phyloP scores from a whole-genome alignment of 2,329 filamentous ascomycete species.

The Trichoderma gracile region DNA sequence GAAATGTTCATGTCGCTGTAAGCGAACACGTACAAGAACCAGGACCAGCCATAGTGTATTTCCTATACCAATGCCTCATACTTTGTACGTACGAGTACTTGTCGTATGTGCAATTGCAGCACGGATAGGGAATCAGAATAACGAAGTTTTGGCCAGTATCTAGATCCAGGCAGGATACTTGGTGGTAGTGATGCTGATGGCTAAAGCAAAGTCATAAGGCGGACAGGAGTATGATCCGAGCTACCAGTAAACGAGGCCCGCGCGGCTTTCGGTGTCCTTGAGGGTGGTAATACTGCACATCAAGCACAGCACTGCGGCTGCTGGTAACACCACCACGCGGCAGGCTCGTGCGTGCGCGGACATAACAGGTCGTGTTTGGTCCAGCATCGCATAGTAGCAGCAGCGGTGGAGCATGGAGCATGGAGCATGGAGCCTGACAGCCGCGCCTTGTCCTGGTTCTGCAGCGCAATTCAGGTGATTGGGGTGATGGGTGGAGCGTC shows the following conservation, averaged over 20 bases:
- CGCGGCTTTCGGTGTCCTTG: background rate
- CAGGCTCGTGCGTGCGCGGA: too few species aligned
- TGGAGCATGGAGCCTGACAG: conserved; percentile 1
- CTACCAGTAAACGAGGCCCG: conserved; percentile 1
- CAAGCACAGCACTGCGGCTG: too few species aligned
- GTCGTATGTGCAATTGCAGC: background rate
- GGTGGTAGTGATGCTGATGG: background rate
- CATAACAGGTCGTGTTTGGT: background rate
- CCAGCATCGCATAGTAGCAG: background rate
- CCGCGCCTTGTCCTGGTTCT: background rate
- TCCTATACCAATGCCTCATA: background rate
- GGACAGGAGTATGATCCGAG: background rate
- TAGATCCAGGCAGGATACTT: too few species aligned
- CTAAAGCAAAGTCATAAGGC: background rate
- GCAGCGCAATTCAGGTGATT: conserved; percentile 1
- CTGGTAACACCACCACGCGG: too few species aligned
- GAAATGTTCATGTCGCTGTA: background rate
- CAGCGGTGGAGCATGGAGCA: background rate
- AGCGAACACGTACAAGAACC: background rate
- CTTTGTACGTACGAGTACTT: background rate
- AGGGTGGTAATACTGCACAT: background rate
- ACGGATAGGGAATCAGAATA: too few species aligned
- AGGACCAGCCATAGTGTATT: background rate
- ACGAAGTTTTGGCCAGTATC: background rate
- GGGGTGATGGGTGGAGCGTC: conserved; percentile 1